Percentiles rank a stretch among this genome's conserved stretches.
Evolutionary conservation across 208 protist genomes (phyloP).

Genomic region (Crithidia expoeki): DNA sequence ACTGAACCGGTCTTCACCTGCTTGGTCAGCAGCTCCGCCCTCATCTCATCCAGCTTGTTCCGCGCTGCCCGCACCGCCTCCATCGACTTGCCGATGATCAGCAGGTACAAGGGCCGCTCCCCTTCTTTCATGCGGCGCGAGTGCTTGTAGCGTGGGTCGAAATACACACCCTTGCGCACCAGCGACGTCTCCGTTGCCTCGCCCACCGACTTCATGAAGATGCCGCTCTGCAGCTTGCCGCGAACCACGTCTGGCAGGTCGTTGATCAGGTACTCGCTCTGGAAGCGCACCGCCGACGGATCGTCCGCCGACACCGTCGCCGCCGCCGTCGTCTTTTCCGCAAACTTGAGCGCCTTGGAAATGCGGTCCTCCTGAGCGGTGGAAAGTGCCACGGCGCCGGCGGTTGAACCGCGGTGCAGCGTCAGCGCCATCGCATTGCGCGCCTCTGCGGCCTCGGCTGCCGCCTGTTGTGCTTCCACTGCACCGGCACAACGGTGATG

Average conservation of each 20-base stretch:
- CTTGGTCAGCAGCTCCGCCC: conserved; percentile 58
- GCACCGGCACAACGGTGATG: conserved; percentile 35
- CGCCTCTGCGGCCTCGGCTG: conserved; percentile 18
- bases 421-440: conserved; percentile 28
- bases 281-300: conserved; percentile 65
- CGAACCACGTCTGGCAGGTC: conserved; percentile 76
- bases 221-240: conserved; percentile 59
- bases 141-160: conserved; percentile 75
- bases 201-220: conserved; percentile 57
- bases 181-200: conserved; percentile 78
- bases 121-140: conserved; percentile 78
- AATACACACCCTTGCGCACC: conserved; percentile 86
- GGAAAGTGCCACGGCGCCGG: conserved; percentile 24
- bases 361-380: conserved; percentile 61
- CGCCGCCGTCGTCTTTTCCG: conserved; percentile 74
- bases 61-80: conserved; percentile 71
- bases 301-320: conserved; percentile 27
- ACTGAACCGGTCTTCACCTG: conserved; percentile 54
- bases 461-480: conserved; percentile 7
- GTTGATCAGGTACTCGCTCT: conserved; percentile 85
- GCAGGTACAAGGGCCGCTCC: conserved; percentile 77
- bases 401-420: conserved; percentile 17
- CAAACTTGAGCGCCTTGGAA: conserved; percentile 70
- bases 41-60: conserved; percentile 66
- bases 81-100: conserved; percentile 72